Base-by-base conservation (phyloP, 495 filamentous ascomycete genomes). In the Podospora comata region DNA sequence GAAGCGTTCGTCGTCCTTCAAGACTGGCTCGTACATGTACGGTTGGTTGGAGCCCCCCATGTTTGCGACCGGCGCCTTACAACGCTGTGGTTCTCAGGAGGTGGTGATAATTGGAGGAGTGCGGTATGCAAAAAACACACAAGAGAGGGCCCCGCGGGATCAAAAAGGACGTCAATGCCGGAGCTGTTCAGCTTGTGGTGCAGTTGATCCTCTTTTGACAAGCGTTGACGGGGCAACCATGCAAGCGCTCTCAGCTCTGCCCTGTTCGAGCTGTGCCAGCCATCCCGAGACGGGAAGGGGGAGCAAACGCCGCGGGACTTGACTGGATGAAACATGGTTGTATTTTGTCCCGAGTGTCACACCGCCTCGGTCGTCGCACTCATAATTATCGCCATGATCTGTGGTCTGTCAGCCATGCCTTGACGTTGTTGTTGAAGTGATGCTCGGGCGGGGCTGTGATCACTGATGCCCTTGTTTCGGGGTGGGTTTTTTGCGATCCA, bases 11-110 rank as follows among this genome's bases (percentile, higher is more conserved):
- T 85, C 79, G 60, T 75, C 75, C 60, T 79, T 75, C 39, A 48
- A 18, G 64, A 83, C 77, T 39, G 79, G 76, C 72, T 89, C 86
- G 79, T 96, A 96, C 79, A 96, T 81, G 82, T 90, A 96, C 65
- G 93, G 93, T 81, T 85, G 88, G 64, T 85, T 81, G 56, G 77
- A 78, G 70, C 80, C 86, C 71, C 89, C 30, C 32, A 34, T 62
- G 9, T 62, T 90, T n/a, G 65, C 58, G 61, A 23, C 19, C 66
- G 13, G 56, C 26, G 26, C 16, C 16, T 61, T 30, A 30, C 59
- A 23, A 34, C 16, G 26, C 26, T 23, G 1, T 48, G 39, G 2
- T 48, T 48, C 39, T 48, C 39, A 18, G 39, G 39, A 48, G 39
- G 1, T 48, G 39, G 2, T 48, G 39, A 16, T 48, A 48, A 48